Evolutionary conservation across 805 yeast genomes (phyloP).

Genomic region (Barnettozyma vustinii): DNA sequence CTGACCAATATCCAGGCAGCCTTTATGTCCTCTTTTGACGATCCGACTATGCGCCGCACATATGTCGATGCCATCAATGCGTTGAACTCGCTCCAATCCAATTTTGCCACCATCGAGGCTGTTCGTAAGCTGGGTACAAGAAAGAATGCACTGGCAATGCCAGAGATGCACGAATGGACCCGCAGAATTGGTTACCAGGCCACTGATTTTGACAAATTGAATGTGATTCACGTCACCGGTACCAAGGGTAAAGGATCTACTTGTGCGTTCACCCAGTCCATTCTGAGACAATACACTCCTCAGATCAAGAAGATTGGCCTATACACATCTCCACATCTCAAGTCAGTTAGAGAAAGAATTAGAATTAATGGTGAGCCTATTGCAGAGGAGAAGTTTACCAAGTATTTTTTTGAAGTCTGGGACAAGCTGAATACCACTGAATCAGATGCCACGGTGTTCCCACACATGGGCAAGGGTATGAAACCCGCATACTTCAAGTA

Average conservation of each 20-base stretch:
- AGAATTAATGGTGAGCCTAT: slow-evolving; percentile 84
- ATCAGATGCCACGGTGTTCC: slow-evolving; percentile 55
- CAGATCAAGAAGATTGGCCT: slow-evolving; percentile 67
- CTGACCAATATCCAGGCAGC: neutral
- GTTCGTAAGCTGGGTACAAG: slow-evolving; percentile 59
- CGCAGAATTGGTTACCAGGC: slow-evolving; percentile 64
- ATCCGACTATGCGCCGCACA: slow-evolving; percentile 5
- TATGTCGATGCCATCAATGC: slow-evolving; percentile 70
- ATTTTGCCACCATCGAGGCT: slow-evolving; percentile 85
- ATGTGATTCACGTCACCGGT: slow-evolving; percentile 90
- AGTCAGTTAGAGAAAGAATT: slow-evolving; percentile 87
- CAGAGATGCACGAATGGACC: slow-evolving; percentile 82
- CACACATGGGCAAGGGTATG: slow-evolving; percentile 64
- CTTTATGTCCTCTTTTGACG: neutral
- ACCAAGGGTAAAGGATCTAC: slow-evolving; percentile 99
- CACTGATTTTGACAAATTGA: slow-evolving; percentile 63
- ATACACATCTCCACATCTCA: slow-evolving; percentile 95
- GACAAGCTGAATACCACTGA: slow-evolving; percentile 59
- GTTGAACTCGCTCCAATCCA: slow-evolving; percentile 83
- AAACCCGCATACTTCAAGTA: slow-evolving; percentile 94
- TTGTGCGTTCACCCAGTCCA: slow-evolving; percentile 87
- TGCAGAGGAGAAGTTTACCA: slow-evolving; percentile 71
- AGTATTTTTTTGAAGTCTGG: slow-evolving; percentile 93
- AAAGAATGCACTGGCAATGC: slow-evolving; percentile 63
- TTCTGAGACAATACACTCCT: slow-evolving; percentile 54